Conservation (phyloP, 169 alveolate species). For the Pseudocohnilembus persalinus region DNA sequence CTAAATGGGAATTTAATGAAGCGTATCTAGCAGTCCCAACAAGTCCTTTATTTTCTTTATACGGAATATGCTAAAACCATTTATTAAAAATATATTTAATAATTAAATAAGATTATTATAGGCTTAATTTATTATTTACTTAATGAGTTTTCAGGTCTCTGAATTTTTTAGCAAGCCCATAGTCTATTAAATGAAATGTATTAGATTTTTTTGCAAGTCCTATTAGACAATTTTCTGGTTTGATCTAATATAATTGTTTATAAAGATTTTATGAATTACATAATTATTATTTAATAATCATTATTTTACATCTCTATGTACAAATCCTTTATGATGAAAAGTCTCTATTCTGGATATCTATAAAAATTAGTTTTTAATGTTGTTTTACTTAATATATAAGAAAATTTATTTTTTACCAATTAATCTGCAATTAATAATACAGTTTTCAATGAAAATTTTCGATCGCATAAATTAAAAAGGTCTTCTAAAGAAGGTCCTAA, state of each 20-base stretch:
- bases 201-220: slow-evolving; percentile 53
- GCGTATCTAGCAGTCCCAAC: slow-evolving; percentile 81
- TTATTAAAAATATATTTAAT: too few relatives aligned
- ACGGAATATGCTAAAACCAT: slow-evolving; percentile 78
- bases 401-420: slow-evolving; percentile 48
- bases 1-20: slow-evolving; percentile 65
- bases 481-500: slow-evolving; percentile 73
- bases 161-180: slow-evolving; percentile 73
- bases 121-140: too few relatives aligned
- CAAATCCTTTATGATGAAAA: slow-evolving; percentile 66
- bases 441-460: slow-evolving; percentile 61
- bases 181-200: slow-evolving; percentile 53
- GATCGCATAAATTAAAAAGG: slow-evolving; percentile 54
- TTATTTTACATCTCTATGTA: slow-evolving; percentile 82
- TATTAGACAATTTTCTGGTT: slow-evolving; percentile 78
- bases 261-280: too few relatives aligned
- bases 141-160: slow-evolving; percentile 63
- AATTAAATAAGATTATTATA: too few relatives aligned
- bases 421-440: slow-evolving; percentile 63
- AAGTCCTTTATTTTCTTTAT: slow-evolving; percentile 50
- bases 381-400: too few relatives aligned
- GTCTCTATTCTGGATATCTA: slow-evolving; percentile 55
- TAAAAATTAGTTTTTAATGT: too few relatives aligned
- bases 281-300: too few relatives aligned
- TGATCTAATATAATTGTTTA: too few relatives aligned